Evolutionary conservation across 768 basidiomycete species (phyloP).

Genomic region (Macrolepiota fuliginosa): DNA sequence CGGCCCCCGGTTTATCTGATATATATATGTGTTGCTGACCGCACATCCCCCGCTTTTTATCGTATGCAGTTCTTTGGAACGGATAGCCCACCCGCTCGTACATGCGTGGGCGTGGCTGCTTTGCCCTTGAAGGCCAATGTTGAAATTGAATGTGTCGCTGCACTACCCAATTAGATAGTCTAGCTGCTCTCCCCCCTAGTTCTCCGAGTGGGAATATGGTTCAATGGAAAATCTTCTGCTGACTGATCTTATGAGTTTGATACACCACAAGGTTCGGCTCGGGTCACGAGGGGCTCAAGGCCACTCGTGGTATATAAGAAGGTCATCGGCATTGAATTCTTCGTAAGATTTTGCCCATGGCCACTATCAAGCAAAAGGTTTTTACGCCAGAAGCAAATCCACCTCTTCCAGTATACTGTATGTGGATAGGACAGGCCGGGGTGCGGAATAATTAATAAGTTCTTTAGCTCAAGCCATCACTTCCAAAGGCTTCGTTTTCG

Average conservation of each 20-base stretch:
- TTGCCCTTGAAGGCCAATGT: slow-evolving; percentile 54
- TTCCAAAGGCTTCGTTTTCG: slow-evolving; percentile 17
- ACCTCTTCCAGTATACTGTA: slow-evolving; percentile 13
- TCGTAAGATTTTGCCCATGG: neutral
- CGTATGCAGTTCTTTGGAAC: slow-evolving; percentile 43
- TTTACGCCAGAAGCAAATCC: slow-evolving; percentile 12
- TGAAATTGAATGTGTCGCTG: slow-evolving; percentile 63
- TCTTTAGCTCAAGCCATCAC: slow-evolving; percentile 16
- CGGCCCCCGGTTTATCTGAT: neutral
- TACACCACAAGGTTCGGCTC: neutral
- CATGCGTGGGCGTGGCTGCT: slow-evolving; percentile 53
- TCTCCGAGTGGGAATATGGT: neutral
- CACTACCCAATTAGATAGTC: slow-evolving; percentile 10
- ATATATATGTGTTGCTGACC: neutral
- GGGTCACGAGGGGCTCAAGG: neutral
- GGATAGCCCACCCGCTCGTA: slow-evolving; percentile 49
- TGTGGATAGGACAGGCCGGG: neutral
- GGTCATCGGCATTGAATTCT: neutral
- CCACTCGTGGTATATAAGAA: neutral
- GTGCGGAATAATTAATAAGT: neutral
- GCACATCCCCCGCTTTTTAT: neutral
- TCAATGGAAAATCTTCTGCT: neutral
- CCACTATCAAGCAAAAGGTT: slow-evolving; percentile 7
- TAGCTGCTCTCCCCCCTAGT: neutral
- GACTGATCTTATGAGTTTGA: neutral